These are phyloP conservation scores for Trichosporon faecale DNA, from an alignment of 1,284 basidiomycete species.

Conservation along the genomic window DNA sequence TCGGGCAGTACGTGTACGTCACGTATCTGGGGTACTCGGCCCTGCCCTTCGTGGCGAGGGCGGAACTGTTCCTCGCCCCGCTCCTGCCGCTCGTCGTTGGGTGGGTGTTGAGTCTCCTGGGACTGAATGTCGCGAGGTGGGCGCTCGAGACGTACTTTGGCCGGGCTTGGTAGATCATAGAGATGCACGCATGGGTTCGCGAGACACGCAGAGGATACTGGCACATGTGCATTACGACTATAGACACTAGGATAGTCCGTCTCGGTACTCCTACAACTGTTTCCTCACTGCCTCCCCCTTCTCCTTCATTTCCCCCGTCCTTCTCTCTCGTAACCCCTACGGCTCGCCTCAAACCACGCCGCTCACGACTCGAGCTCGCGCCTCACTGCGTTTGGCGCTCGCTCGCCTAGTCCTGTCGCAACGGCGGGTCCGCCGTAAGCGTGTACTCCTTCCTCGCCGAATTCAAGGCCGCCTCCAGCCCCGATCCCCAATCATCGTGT, in stretches of 20 bases:
- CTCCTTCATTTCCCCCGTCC: too few species aligned
- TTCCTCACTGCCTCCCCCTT: too few species aligned
- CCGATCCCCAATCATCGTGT: conserved; percentile 15
- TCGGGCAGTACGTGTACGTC: conserved; percentile 80
- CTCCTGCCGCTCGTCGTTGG: conserved; percentile 76
- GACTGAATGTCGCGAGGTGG: conserved; percentile 80
- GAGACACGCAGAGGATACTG: neutral
- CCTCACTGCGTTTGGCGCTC: neutral
- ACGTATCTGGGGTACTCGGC: conserved; percentile 82
- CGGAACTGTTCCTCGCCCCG: conserved; percentile 80
- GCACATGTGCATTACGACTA: neutral
- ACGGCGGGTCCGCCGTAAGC: conserved; percentile 25
- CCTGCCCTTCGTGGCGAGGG: conserved; percentile 83
- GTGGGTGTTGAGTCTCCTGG: conserved; percentile 79
- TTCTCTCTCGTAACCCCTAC: too few species aligned
- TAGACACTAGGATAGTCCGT: neutral
- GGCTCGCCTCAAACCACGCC: too few species aligned
- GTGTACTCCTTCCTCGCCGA: conserved; percentile 11
- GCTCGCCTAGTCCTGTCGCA: conserved; percentile 13
- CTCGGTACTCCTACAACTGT: neutral
- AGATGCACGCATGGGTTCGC: neutral
- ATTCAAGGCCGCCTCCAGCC: conserved; percentile 19
- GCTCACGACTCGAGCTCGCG: neutral
- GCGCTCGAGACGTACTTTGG: conserved; percentile 76
- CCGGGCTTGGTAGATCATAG: conserved; percentile 29